phyloP scores from a whole-genome alignment of 2,329 filamentous ascomycete genomes.

The Cladophialophora psammophila region DNA sequence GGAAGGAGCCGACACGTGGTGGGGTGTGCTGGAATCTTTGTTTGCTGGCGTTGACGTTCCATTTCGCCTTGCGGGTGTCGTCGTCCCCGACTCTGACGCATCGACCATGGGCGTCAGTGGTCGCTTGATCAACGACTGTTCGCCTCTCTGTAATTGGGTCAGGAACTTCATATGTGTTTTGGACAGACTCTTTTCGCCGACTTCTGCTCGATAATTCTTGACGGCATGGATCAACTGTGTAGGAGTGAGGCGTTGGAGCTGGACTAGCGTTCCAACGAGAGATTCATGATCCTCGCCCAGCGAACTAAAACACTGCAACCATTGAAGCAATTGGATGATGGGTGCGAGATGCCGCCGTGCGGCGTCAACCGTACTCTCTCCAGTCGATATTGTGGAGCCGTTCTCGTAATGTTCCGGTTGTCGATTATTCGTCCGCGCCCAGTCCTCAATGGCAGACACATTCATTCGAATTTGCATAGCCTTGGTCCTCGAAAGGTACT shows the following conservation, averaged over 20 bases:
- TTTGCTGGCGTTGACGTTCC: conserved; percentile 19
- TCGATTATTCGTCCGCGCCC: conserved; percentile 91
- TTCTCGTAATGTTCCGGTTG: conserved; percentile 95
- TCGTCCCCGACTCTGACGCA: conserved; percentile 42
- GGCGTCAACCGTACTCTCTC: conserved; percentile 85
- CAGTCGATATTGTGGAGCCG: conserved; percentile 82
- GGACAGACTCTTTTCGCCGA: conserved; percentile 89
- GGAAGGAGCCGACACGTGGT: conserved; percentile 23
- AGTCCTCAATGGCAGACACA: conserved; percentile 91
- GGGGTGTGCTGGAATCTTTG: conserved; percentile 34
- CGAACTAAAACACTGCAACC: conserved; percentile 97
- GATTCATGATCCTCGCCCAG: conserved; percentile 89
- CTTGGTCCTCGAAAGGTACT: conserved; percentile 93
- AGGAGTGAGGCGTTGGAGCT: conserved; percentile 82
- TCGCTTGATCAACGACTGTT: conserved; percentile 58
- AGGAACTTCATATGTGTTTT: conserved; percentile 91
- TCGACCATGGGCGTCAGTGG: conserved; percentile 54
- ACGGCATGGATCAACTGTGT: conserved; percentile 91
- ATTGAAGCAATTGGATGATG: conserved; percentile 91
- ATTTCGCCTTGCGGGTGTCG: conserved; percentile 32
- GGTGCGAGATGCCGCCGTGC: conserved; percentile 85
- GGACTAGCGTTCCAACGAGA: conserved; percentile 85
- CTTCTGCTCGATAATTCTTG: conserved; percentile 91
- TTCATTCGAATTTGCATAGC: conserved; percentile 99
- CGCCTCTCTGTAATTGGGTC: conserved; percentile 77